Evolutionary conservation across 495 filamentous ascomycete genomes (phyloP).

Genomic region (Penicillium manginii): DNA sequence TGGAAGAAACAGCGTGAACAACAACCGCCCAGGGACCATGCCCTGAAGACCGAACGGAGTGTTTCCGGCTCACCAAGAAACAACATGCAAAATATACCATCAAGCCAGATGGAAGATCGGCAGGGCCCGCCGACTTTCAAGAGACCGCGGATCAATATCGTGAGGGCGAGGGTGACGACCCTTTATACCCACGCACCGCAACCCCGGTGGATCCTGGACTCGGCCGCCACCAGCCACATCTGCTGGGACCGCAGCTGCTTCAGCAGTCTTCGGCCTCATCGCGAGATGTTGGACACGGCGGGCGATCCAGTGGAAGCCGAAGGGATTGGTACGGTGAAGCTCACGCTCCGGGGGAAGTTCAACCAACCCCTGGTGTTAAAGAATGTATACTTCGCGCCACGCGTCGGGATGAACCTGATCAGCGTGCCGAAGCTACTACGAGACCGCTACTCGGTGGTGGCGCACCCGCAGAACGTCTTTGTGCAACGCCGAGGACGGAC

Average conservation of each 20-base stretch:
- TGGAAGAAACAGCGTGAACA: no score
- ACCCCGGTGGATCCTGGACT: conserved; percentile 24
- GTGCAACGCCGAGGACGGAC: no score
- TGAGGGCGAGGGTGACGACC: no score
- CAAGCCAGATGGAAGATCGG: no score
- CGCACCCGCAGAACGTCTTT: no score
- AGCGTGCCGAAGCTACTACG: conserved; percentile 13
- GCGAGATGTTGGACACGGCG: conserved; percentile 19
- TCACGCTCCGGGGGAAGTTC: conserved; percentile 16
- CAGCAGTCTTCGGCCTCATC: conserved; percentile 17
- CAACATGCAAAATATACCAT: no score
- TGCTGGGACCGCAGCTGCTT: conserved; percentile 21
- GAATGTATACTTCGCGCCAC: conserved; percentile 11
- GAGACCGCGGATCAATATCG: no score
- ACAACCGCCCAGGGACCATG: no score
- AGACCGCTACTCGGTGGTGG: no score
- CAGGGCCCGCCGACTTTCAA: no score
- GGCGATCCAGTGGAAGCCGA: conserved; percentile 19
- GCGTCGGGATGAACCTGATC: conserved; percentile 19
- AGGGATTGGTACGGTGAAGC: conserved; percentile 22
- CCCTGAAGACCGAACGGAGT: no score
- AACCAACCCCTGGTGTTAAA: conserved; percentile 16
- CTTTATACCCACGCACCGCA: conserved; percentile 16
- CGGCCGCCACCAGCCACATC: conserved; percentile 22
- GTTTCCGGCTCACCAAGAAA: no score